phyloP scores from a whole-genome alignment of 495 filamentous ascomycete genomes.

The Penicillium samsonianum region DNA sequence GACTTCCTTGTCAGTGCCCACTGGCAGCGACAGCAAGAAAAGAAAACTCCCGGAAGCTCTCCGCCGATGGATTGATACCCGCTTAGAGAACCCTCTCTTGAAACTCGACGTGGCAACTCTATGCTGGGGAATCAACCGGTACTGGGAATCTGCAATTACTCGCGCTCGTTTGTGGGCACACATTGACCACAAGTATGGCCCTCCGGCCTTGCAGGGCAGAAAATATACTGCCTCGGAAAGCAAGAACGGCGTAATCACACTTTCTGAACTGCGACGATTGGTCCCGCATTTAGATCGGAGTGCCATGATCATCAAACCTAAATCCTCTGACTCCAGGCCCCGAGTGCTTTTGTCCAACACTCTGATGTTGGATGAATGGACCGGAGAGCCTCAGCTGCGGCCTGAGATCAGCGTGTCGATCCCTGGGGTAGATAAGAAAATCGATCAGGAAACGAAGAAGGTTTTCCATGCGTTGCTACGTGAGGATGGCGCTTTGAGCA shows the following conservation, averaged over 20 bases:
- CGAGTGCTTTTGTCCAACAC: slow-evolving; percentile 38
- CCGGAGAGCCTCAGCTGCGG: slow-evolving; percentile 40
- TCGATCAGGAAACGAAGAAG: slow-evolving; percentile 42
- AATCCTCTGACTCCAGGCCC: slow-evolving; percentile 12
- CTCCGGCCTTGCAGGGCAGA: slow-evolving; percentile 3
- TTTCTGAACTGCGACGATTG: slow-evolving; percentile 33
- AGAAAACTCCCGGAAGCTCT: slow-evolving; percentile 33
- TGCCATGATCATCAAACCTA: slow-evolving; percentile 40
- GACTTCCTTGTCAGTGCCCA: slow-evolving; percentile 34
- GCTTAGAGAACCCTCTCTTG: slow-evolving; percentile 39
- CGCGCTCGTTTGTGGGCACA: slow-evolving; percentile 44
- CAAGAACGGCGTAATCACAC: slow-evolving; percentile 18
- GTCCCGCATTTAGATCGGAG: slow-evolving; percentile 44
- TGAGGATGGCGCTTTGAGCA: slow-evolving; percentile 21
- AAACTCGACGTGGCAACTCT: slow-evolving; percentile 45
- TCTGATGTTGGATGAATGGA: slow-evolving; percentile 43
- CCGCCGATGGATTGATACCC: slow-evolving; percentile 43
- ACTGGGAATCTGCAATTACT: slow-evolving; percentile 44
- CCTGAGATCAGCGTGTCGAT: slow-evolving; percentile 39
- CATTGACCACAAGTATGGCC: slow-evolving; percentile 31
- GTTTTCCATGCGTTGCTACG: slow-evolving; percentile 43
- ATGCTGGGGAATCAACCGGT: slow-evolving; percentile 47
- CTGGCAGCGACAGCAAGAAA: slow-evolving; percentile 23
- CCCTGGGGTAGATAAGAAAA: slow-evolving; percentile 25
- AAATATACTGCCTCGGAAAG: not conserved